Evolutionary conservation across 2,329 filamentous ascomycete species (phyloP), one percentile per base, ranked within the genome.

Genomic region (Helotiales sp.): DNA sequence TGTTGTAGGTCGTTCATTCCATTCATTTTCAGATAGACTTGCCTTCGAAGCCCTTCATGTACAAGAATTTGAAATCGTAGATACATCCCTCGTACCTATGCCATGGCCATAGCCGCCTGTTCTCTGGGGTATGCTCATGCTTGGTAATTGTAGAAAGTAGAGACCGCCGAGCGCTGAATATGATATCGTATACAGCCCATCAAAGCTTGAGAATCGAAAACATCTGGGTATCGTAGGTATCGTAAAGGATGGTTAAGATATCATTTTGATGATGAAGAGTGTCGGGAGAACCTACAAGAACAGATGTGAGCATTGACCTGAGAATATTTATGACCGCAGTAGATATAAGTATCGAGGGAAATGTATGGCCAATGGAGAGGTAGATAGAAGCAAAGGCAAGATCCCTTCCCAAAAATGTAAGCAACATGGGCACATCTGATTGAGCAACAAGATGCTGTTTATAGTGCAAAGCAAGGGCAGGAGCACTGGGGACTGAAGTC

Each of bases 191-290:
- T 9, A 40, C n/a, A 40, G 10, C 1, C 5, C 24, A 13, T 10
- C 10, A 40, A 19, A n/a, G n/a, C n/a, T n/a, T n/a, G 36, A 40
- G 17, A 40, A 40, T 40, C 24, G 36, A 8, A 10, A 19, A 9
- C 36, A n/a, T n/a, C n/a, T n/a, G n/a, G n/a, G 17, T 40, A 17
- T 17, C 17, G 22, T 31, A 30, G 24, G 40, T 52, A 40, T 52
- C 31, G 49, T 49, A 29, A 31, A 46, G 19, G 30, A 31, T 3
- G 2, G 33, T 5, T 5, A 12, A 19, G 29, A 38, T 17, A 2
- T 42, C 50, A 49, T 42, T 53, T 53, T 6, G 50, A 49, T 13
- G 55, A 3, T 25, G 55, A 57, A 24, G 55, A 49, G 25, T 53
- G 42, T 42, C 55, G 33, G 9, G 55, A 57, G 31, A 53, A 57